Conservation (phyloP, 768 basidiomycete genomes). For the Boletus subparvulus region DNA sequence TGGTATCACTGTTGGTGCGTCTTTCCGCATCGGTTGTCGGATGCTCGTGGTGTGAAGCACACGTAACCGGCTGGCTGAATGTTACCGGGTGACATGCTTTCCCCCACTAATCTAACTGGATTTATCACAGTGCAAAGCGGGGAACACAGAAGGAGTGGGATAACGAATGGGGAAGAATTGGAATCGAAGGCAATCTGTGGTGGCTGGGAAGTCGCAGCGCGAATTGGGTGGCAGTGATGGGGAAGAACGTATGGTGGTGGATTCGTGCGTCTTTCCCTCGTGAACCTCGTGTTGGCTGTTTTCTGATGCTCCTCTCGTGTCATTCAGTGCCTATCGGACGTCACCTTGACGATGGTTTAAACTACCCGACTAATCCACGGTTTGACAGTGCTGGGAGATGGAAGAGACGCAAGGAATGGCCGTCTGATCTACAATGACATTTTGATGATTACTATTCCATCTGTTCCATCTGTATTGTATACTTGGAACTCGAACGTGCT, state of each 20-base stretch:
- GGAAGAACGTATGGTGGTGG: slow-evolving; percentile 65
- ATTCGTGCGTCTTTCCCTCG: slow-evolving; percentile 56
- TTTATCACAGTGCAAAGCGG: slow-evolving; percentile 47
- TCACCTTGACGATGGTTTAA: slow-evolving; percentile 55
- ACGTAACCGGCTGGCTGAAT: not conserved
- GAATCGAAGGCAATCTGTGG: slow-evolving; percentile 84
- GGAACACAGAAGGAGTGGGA: slow-evolving; percentile 57
- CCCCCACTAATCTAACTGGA: not conserved
- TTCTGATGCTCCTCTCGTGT: slow-evolving; percentile 8
- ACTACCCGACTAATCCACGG: slow-evolving; percentile 68
- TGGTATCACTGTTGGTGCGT: slow-evolving; percentile 59
- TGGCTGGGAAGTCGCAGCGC: slow-evolving; percentile 61
- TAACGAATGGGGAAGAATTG: slow-evolving; percentile 75
- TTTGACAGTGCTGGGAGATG: slow-evolving; percentile 70
- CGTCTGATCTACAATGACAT: slow-evolving; percentile 55
- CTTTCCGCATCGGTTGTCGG: not conserved
- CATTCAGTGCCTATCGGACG: slow-evolving; percentile 50
- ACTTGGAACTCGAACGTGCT: not conserved
- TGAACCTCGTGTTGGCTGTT: not conserved
- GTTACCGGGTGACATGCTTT: not conserved
- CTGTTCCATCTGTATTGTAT: not conserved
- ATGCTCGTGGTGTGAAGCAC: not conserved
- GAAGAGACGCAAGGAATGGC: slow-evolving; percentile 70
- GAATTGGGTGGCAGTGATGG: slow-evolving; percentile 87
- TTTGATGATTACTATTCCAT: not conserved